phyloP scores from a whole-genome alignment of 2,329 filamentous ascomycete genomes.

The Aspergillus tanneri region DNA sequence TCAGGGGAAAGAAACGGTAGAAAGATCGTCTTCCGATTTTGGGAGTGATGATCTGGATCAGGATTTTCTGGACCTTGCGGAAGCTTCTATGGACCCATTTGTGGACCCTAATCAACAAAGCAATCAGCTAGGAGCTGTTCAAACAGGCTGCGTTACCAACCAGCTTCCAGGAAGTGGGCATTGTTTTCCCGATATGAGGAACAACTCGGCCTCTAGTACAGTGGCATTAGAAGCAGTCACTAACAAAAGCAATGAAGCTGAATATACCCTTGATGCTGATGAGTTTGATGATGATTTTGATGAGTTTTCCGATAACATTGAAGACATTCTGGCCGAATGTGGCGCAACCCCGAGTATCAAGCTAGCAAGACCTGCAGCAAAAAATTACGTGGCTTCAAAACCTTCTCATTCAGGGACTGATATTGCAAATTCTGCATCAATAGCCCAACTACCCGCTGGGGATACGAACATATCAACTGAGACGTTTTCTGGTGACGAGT shows the following conservation, averaged over 20 bases:
- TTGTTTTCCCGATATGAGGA: neutral
- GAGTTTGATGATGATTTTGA: slow-evolving; percentile 71
- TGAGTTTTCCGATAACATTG: slow-evolving; percentile 57
- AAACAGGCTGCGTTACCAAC: neutral
- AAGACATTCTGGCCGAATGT: slow-evolving; percentile 58
- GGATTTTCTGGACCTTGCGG: slow-evolving; percentile 44
- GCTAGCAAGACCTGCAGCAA: slow-evolving; percentile 10
- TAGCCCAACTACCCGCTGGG: slow-evolving; percentile 4
- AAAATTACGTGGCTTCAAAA: slow-evolving; percentile 20
- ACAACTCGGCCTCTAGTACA: neutral
- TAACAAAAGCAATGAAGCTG: slow-evolving; percentile 1
- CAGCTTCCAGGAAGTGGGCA: neutral
- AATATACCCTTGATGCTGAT: slow-evolving; percentile 41
- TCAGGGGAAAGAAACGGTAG: slow-evolving; percentile 6
- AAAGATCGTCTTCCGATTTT: slow-evolving; percentile 46
- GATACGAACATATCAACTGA: slow-evolving; percentile 27
- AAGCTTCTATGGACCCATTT: slow-evolving; percentile 35
- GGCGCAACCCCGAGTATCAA: slow-evolving; percentile 41
- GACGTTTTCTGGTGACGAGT: slow-evolving; percentile 65
- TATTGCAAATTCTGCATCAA: neutral
- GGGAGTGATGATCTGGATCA: slow-evolving; percentile 49
- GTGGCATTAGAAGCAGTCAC: neutral
- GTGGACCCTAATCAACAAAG: slow-evolving; percentile 13
- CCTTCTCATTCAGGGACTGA: slow-evolving; percentile 7
- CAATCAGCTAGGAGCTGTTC: neutral